These are phyloP conservation scores for Fistulinella cinereoalba DNA, from an alignment of 1,284 basidiomycete genomes.

Conservation along the genomic window DNA sequence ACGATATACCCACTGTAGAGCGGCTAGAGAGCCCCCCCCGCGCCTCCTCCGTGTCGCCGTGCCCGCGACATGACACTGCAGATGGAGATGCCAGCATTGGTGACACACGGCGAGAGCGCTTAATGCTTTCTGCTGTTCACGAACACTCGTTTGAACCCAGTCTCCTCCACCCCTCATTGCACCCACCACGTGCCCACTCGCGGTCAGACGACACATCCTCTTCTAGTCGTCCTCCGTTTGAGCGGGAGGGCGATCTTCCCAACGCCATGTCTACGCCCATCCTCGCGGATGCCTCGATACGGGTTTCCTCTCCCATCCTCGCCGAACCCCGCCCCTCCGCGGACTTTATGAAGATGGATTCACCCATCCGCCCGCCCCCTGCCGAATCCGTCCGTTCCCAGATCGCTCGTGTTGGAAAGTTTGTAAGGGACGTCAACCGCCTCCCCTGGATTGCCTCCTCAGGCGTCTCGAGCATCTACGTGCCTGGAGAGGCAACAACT, in stretches of 20 bases:
- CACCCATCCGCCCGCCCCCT: constrained; percentile 33
- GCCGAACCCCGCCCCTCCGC: constrained; percentile 34
- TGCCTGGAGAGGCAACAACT: constrained; percentile 30
- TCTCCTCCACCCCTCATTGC: constrained; percentile 11
- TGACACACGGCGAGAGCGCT: constrained; percentile 22
- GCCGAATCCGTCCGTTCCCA: constrained; percentile 34
- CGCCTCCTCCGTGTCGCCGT: constrained; percentile 27
- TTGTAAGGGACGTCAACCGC: constrained; percentile 26
- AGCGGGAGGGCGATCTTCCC: constrained; percentile 19
- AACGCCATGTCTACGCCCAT: constrained; percentile 33
- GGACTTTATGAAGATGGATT: constrained; percentile 36
- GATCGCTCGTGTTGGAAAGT: constrained; percentile 25
- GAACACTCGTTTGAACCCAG: constrained; percentile 26
- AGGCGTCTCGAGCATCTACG: constrained; percentile 32
- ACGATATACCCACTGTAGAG: constrained; percentile 32
- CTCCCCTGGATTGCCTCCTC: constrained; percentile 36
- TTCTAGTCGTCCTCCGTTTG: constrained; percentile 28
- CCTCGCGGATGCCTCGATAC: constrained; percentile 26
- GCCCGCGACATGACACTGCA: constrained; percentile 6
- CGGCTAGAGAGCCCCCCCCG: constrained; percentile 26
- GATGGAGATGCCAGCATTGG: constrained; percentile 24
- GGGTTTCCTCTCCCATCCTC: constrained; percentile 27
- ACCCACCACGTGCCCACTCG: constrained; percentile 16
- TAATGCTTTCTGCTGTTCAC: constrained; percentile 25
- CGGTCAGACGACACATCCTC: constrained; percentile 20